Base-by-base conservation (phyloP, 2,329 filamentous ascomycete genomes). In the Xylaria sp. region DNA sequence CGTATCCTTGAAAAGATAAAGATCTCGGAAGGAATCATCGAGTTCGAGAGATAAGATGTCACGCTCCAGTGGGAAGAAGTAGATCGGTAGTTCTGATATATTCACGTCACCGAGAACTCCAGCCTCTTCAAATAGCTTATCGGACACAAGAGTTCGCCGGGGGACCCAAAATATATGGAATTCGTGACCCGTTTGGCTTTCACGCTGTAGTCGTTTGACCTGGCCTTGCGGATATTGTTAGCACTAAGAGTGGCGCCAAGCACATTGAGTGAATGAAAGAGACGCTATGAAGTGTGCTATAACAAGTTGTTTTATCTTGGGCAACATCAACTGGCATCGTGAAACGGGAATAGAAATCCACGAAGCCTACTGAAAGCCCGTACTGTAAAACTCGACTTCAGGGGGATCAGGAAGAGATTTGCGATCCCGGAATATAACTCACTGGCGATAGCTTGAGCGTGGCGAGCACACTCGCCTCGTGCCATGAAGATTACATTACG, bases 111-210 rank as follows among this genome's bases (percentile, higher is more conserved):
- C 97, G 58, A 98, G 87, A 15, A 99, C 93, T 31, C 95, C 96
- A 48, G 93, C 92, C 78, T 97, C 94, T 81, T 99, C 96, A 48
- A 99, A 86, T 58, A 98, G 88, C 78, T 94, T 91, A 79, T 98
- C 94, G 74, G 94, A 96, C 64, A 98, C 91, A 64, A 97, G 85
- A 3, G 96, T 98, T 70, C 96, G 92, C 67, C 96, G 90, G 6
- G 97, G 95, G 51, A 97, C 92, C 93, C 96, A 98, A 79, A 98
- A 95, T 75, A 99, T 92, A 72, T 94, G 95, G 79, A 98, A 97
- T 76, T 99, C 95, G 87, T 99, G 96, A 74, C 94, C 93, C 56
- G 91, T 93, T 77, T 94, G 92, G 78, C 92, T 94, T 80, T 96
- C 94, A 77, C 91, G 92, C 76, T 95, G 93, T 67, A 98, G 86